Evolutionary conservation across 2,329 filamentous ascomycete species (phyloP).

Genomic region (Fusarium foetens): DNA sequence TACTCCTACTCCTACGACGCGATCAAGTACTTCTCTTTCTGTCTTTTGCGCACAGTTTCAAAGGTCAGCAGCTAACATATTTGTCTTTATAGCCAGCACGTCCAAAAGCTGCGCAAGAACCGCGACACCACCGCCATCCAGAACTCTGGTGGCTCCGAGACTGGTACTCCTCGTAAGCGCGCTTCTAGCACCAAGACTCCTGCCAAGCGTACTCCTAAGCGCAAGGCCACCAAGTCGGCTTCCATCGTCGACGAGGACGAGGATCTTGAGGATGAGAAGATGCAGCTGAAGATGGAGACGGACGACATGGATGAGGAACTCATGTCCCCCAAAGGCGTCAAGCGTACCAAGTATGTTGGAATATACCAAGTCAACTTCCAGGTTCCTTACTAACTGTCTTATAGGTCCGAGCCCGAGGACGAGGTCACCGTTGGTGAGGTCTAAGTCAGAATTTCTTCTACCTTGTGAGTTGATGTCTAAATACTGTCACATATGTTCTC

Average conservation of each 20-base stretch:
- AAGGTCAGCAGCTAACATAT: constrained; percentile 24
- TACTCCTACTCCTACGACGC: constrained; percentile 53
- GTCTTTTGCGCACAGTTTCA: not conserved
- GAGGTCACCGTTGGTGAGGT: constrained; percentile 6
- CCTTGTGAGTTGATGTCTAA: not conserved
- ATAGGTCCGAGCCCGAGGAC: constrained; percentile 30
- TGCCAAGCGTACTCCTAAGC: constrained; percentile 46
- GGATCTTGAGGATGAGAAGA: constrained; percentile 38
- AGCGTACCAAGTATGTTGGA: constrained; percentile 43
- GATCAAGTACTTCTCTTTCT: constrained; percentile 51
- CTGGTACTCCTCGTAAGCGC: constrained; percentile 42
- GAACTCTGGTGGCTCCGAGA: constrained; percentile 22
- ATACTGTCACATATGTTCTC: not conserved
- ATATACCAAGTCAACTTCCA: too few species aligned
- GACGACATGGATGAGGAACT: constrained; percentile 13
- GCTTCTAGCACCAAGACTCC: constrained; percentile 23
- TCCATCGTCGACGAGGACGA: constrained; percentile 37
- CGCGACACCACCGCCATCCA: constrained; percentile 45
- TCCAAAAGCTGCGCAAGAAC: constrained; percentile 56
- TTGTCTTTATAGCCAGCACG: constrained; percentile 53
- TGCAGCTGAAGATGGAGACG: constrained; percentile 45
- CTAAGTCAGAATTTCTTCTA: constrained; percentile 1
- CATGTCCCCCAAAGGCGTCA: constrained; percentile 27
- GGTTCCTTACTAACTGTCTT: constrained; percentile 4
- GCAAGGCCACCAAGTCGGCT: constrained; percentile 39